These are phyloP conservation scores for Malus sylvestris DNA, from an alignment of 306 rosid species.

Conservation along the genomic window DNA sequence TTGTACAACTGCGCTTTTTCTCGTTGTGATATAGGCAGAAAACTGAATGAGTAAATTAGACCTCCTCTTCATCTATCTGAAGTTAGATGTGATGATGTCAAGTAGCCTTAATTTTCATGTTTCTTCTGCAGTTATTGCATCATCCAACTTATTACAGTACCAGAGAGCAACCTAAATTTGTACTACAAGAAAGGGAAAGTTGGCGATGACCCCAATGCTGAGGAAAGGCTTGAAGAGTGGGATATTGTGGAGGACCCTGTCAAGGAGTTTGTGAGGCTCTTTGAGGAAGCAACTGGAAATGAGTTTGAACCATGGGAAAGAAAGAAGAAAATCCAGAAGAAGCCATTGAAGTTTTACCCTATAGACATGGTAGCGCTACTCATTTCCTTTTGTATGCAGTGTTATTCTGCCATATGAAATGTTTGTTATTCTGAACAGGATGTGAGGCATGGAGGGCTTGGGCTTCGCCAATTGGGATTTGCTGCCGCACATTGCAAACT, in stretches of 20 bases:
- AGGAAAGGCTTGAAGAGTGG: slow-evolving; percentile 63
- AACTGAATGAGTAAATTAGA: slow-evolving; percentile 57
- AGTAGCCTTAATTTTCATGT: slow-evolving; percentile 3
- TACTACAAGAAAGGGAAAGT: slow-evolving; percentile 73
- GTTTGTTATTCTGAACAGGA: slow-evolving; percentile 35
- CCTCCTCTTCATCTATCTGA: background rate
- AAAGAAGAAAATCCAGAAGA: slow-evolving; percentile 70
- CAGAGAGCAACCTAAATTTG: slow-evolving; percentile 45
- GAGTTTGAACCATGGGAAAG: slow-evolving; percentile 80
- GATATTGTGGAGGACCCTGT: slow-evolving; percentile 45
- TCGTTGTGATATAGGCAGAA: slow-evolving; percentile 60
- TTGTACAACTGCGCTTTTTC: slow-evolving; percentile 78
- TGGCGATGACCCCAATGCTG: slow-evolving; percentile 67
- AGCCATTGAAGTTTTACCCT: slow-evolving; percentile 64
- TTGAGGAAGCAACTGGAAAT: slow-evolving; percentile 72
- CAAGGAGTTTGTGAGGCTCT: slow-evolving; percentile 58
- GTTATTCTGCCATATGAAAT: background rate
- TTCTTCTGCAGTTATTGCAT: slow-evolving; percentile 55
- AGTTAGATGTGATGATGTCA: background rate
- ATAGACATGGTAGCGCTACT: slow-evolving; percentile 57
- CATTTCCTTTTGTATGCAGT: background rate
- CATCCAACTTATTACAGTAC: slow-evolving; percentile 60
- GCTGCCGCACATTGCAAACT: slow-evolving; percentile 64
- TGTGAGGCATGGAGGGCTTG: slow-evolving; percentile 74
- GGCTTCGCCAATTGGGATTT: slow-evolving; percentile 61